Evolutionary conservation across 148 eudicot genomes (phyloP), one percentile per base, ranked within the genome.

Genomic region (Vaccinium darrowii): DNA sequence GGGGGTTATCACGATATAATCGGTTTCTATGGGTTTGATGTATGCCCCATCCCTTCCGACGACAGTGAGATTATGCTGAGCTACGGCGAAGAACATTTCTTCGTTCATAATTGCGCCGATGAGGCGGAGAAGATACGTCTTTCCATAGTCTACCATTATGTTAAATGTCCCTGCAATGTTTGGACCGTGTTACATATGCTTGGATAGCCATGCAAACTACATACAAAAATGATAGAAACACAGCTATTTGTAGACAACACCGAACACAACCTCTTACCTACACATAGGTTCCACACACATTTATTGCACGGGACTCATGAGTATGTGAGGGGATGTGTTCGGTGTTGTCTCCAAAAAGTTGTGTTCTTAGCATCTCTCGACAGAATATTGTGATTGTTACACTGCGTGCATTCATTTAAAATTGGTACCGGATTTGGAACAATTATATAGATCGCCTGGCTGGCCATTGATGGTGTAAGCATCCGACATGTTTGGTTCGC

Each of bases 401-500:
- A 36, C 39, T 36, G 39, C n/a, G n/a, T n/a, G n/a, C 39, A 36
- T 36, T 36, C 39, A 11, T 9, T 8, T 67, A 8, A 23, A 5
- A n/a, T 47, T 47, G 53, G 14, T 75, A 88, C 90, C 87, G 2
- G 49, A 13, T 7, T 52, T 63, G 50, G 90, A 84, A 73, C 90
- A 88, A 12, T 85, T 80, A 15, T 86, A 79, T 2, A 84, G 43
- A 57, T 86, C 88, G 21, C 90, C 90, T 7, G 90, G 86, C 73
- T 88, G 90, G 23, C 90, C 90, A 47, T 88, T 88, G 74, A 88
- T 88, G 63, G 86, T 88, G 72, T 73, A 81, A 77, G 86, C 88
- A 67, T 86, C 88, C 1, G 90, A 80, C 49, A 14, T 33, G 65
- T 76, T 86, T 21, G 74, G 21, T 21, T 83, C 88, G 25, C 75